phyloP scores from a whole-genome alignment of 2,329 filamentous ascomycete species.

The Cladorrhinum sp. region DNA sequence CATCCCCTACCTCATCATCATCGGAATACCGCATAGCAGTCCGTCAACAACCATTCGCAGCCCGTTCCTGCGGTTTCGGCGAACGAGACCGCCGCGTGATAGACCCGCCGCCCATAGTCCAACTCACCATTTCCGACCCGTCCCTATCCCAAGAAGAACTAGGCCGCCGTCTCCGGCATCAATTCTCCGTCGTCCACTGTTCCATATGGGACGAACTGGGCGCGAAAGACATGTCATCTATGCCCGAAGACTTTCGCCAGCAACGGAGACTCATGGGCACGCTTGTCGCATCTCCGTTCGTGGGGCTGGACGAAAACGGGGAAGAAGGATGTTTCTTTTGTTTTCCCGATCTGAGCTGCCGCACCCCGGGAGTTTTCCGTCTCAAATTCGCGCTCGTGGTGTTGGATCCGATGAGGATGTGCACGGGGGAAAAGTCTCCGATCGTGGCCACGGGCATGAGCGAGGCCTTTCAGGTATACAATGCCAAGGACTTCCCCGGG shows the following conservation, averaged over 20 bases:
- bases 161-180: slow-evolving; percentile 51
- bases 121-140: slow-evolving; percentile 63
- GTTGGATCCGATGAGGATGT: slow-evolving; percentile 60
- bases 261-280: slow-evolving; percentile 78
- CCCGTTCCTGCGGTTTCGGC: slow-evolving; percentile 78
- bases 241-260: slow-evolving; percentile 68
- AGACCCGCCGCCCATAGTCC: slow-evolving; percentile 78
- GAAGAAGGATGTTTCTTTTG: slow-evolving; percentile 80
- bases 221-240: slow-evolving; percentile 63
- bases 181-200: slow-evolving; percentile 71
- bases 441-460: slow-evolving; percentile 56
- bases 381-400: slow-evolving; percentile 72
- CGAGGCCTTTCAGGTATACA: slow-evolving; percentile 75
- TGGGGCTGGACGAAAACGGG: slow-evolving; percentile 70
- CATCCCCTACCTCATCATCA: slow-evolving; percentile 11
- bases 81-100: slow-evolving; percentile 79
- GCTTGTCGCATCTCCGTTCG: slow-evolving; percentile 71
- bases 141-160: slow-evolving; percentile 53
- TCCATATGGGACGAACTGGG: slow-evolving; percentile 70
- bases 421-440: slow-evolving; percentile 50
- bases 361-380: slow-evolving; percentile 72
- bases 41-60: slow-evolving; percentile 74
- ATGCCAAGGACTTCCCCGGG: slow-evolving; percentile 80
- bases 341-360: slow-evolving; percentile 77
- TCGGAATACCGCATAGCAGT: slow-evolving; percentile 52